Evolutionary conservation across 257 asterid genomes (phyloP).

Genomic region (Plantago major): DNA sequence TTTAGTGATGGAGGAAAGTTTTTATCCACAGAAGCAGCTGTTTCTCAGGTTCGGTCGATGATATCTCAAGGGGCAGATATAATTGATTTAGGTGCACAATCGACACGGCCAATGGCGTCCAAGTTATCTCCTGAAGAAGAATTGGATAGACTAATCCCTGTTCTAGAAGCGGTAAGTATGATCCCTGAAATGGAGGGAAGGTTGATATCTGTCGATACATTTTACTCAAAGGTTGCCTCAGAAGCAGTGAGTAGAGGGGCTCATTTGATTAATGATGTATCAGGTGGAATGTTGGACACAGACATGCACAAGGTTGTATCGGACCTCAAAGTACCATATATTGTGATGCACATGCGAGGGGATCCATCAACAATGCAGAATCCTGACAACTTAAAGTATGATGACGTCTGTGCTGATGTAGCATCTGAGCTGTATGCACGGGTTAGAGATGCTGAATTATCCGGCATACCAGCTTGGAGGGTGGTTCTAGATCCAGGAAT

Average conservation of each 20-base stretch:
- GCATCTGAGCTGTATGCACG: conserved; percentile 48
- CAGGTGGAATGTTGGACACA: conserved; percentile 64
- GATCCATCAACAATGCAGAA: conserved; percentile 85
- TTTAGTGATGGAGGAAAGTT: conserved; percentile 91
- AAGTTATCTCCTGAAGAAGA: conserved; percentile 74
- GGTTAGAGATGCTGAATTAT: conserved; percentile 64
- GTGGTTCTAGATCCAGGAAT: conserved; percentile 79
- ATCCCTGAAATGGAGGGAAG: conserved; percentile 81
- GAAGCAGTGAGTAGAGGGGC: conserved; percentile 79
- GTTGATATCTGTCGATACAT: conserved; percentile 76
- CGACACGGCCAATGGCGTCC: conserved; percentile 84
- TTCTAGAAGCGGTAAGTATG: conserved; percentile 57
- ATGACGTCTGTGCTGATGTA: conserved; percentile 58
- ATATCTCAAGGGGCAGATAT: conserved; percentile 73
- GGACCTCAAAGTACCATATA: conserved; percentile 56
- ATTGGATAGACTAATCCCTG: conserved; percentile 69
- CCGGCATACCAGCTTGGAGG: conserved; percentile 96
- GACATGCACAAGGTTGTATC: conserved; percentile 54
- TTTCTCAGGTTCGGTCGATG: conserved; percentile 59
- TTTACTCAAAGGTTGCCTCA: conserved; percentile 65
- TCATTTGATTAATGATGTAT: conserved; percentile 72
- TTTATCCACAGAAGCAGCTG: conserved; percentile 48
- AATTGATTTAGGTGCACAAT: conserved; percentile 90
- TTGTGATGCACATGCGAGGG: conserved; percentile 92
- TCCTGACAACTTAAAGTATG: conserved; percentile 48